These are phyloP conservation scores for Noccaea bulbosa DNA, from an alignment of 345 rosid species.

Conservation along the genomic window DNA sequence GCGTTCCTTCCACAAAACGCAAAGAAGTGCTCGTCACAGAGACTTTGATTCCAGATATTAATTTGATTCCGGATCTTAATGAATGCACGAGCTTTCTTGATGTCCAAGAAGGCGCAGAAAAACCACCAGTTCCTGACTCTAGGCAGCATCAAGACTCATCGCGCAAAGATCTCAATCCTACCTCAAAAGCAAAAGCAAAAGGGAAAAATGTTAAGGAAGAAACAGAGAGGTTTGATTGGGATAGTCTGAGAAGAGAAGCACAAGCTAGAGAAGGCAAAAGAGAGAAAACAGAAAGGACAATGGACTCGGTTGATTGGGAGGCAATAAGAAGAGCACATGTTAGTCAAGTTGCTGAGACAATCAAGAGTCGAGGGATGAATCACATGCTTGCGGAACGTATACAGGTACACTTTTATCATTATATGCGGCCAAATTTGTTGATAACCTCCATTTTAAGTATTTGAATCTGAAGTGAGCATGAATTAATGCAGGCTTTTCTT, in stretches of 20 bases:
- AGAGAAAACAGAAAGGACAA: conserved; percentile 59
- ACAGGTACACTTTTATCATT: conserved; percentile 53
- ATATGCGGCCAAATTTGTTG: background rate
- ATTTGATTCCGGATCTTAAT: conserved; percentile 42
- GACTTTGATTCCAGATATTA: conserved; percentile 44
- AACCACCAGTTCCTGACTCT: conserved; percentile 45
- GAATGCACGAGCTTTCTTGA: conserved; percentile 50
- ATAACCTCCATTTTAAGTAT: background rate
- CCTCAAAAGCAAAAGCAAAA: conserved; percentile 52
- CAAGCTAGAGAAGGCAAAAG: conserved; percentile 52
- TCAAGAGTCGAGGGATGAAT: conserved; percentile 92
- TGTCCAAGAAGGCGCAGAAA: conserved; percentile 37
- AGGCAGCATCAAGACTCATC: conserved; percentile 39
- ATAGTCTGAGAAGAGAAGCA: conserved; percentile 68
- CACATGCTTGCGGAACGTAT: conserved; percentile 84
- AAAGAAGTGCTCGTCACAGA: conserved; percentile 40
- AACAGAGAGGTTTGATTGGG: conserved; percentile 71
- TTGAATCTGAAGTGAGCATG: conserved; percentile 25
- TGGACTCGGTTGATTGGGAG: conserved; percentile 93
- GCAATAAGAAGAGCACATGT: conserved; percentile 70
- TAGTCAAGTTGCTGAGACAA: conserved; percentile 66
- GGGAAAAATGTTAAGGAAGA: conserved; percentile 57
- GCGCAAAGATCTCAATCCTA: conserved; percentile 49
- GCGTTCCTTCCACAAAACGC: conserved; percentile 35
- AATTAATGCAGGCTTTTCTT: conserved; percentile 76